Base-by-base conservation (phyloP, 139 green algal species). In the Parachlorella kessleri region DNA sequence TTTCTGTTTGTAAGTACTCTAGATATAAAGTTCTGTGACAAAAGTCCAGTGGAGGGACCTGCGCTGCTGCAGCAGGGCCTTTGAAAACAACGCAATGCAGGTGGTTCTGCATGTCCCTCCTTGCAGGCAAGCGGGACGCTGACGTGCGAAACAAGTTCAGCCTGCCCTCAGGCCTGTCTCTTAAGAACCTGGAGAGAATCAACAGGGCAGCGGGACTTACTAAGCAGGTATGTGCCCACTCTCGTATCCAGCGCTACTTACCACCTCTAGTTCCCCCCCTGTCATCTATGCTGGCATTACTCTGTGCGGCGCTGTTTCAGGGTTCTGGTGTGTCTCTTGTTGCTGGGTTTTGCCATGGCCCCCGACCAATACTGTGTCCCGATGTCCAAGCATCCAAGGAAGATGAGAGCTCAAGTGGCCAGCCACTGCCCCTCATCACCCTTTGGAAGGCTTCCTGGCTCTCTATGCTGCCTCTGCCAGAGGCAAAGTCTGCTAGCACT, bases 61-160 rank as follows among this genome's bases (percentile, higher is more conserved):
- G 63, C 63, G 23, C 9, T 10, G 63, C 48, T 59, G 48, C 14
- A 59, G 14, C 14, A 14, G 48, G 48, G 14, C 14, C 48, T 59
- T 59, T 59, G 48, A 59, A 18, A 14, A 14, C 48, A 14, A 59
- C 48, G 48, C 48, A 37, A 33, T 69, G 63, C 63, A n/a, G n/a
- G n/a, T n/a, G 8, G 28, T 38, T 10, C 26, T 69, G 63, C 7
- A 40, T 40, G 7, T 26, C 37, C 37, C 7, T 39, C 5, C 2
- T 6, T 53, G 42, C 77, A 83, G 78, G 87, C 14, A 86, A 92
- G 32, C 76, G 94, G 9, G 90, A 97, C 76, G 85, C 76, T 5
- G 91, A 98, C 69, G 87, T 91, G 70, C 78, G 86, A 26, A 93
- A 95, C 79, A 73, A 72, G 73, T 93, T 94, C 72, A 68, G 8